Percentiles rank a stretch among this genome's conserved stretches.
Conservation (phyloP, 1,284 basidiomycete genomes). For the Acaromyces ingoldii region DNA sequence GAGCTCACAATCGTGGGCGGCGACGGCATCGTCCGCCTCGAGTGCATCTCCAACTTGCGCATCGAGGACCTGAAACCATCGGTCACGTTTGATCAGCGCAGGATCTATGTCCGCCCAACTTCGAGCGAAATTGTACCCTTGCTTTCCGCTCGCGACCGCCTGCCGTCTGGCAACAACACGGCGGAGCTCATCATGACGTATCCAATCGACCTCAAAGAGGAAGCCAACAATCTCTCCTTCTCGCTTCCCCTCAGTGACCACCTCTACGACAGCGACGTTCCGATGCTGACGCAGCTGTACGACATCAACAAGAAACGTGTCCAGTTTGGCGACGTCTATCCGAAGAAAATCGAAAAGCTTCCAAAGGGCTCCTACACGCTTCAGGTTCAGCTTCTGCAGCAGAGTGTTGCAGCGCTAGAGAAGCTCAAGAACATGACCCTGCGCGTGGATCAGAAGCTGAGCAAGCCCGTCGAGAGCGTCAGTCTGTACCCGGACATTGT, state of each 20-base stretch:
- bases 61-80: slow-evolving; percentile 46
- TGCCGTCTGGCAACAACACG: slow-evolving; percentile 44
- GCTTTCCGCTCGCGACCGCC: slow-evolving; percentile 34
- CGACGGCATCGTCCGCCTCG: slow-evolving; percentile 42
- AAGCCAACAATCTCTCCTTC: slow-evolving; percentile 33
- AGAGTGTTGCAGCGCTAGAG: slow-evolving; percentile 42
- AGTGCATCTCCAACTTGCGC: slow-evolving; percentile 38
- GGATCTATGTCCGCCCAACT: slow-evolving; percentile 43
- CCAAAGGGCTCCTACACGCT: slow-evolving; percentile 49
- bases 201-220: slow-evolving; percentile 41
- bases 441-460: slow-evolving; percentile 44
- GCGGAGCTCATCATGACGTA: slow-evolving; percentile 50
- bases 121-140: slow-evolving; percentile 37
- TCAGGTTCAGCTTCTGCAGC: slow-evolving; percentile 42
- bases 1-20: slow-evolving; percentile 46
- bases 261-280: slow-evolving; percentile 49
- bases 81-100: slow-evolving; percentile 46
- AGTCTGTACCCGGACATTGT: slow-evolving; percentile 49
- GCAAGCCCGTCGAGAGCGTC: slow-evolving; percentile 37
- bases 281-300: slow-evolving; percentile 46
- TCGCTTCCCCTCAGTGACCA: slow-evolving; percentile 44
- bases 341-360: slow-evolving; percentile 44
- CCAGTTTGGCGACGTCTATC: slow-evolving; percentile 50
- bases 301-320: slow-evolving; percentile 44
- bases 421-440: slow-evolving; percentile 42